A percentile compares a stretch with the other conserved stretches of the same genome.
Evolutionary conservation across 2,329 filamentous ascomycete species (phyloP).

Genomic region (Claviceps quebecensis): DNA sequence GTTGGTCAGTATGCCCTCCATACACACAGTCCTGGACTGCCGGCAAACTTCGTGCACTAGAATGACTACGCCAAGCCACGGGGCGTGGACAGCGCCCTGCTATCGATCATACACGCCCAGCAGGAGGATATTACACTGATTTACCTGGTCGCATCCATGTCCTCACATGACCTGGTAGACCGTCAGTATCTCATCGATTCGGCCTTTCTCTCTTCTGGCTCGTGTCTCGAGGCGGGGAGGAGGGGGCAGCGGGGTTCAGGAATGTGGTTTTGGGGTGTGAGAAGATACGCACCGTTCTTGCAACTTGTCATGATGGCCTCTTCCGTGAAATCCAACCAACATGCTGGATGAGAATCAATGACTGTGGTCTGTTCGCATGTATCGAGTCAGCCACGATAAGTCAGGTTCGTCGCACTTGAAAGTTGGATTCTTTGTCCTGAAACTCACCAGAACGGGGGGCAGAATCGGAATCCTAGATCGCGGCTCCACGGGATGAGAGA

Average conservation of each 20-base stretch:
- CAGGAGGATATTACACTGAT: neutral
- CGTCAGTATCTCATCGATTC: neutral
- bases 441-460: slow-evolving; percentile 72
- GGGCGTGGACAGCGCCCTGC: too few species aligned
- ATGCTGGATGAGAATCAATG: slow-evolving; percentile 74
- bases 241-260: too few species aligned
- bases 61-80: too few species aligned
- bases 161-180: slow-evolving; percentile 50
- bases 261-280: neutral
- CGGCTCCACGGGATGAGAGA: slow-evolving; percentile 74
- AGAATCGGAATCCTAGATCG: slow-evolving; percentile 70
- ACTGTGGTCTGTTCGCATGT: slow-evolving; percentile 48
- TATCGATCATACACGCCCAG: too few species aligned
- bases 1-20: too few species aligned
- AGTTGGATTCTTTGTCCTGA: neutral
- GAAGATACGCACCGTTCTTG: slow-evolving; percentile 56
- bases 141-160: slow-evolving; percentile 53
- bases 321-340: slow-evolving; percentile 87
- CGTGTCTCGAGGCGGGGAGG: neutral
- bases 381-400: neutral
- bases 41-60: too few species aligned
- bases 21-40: too few species aligned
- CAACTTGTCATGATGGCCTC: slow-evolving; percentile 87
- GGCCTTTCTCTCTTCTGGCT: neutral
- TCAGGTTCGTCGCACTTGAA: neutral